These are phyloP conservation scores for Termitomyces sp. DNA, from an alignment of 768 basidiomycete genomes.

Conservation along the genomic window DNA sequence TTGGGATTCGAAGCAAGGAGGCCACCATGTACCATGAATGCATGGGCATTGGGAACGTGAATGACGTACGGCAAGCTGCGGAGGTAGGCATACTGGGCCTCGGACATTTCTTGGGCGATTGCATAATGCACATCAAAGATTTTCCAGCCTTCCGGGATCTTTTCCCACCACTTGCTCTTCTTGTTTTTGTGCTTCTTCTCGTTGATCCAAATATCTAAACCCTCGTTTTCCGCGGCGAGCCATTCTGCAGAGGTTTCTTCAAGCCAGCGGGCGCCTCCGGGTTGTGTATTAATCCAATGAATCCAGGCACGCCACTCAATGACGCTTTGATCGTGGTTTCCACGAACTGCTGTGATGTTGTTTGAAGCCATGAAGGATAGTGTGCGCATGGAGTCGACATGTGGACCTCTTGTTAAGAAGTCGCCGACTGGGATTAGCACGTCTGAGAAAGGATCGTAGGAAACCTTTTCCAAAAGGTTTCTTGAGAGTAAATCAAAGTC, in stretches of 20 bases:
- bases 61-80: constrained; percentile 66
- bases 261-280: constrained; percentile 53
- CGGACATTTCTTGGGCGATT: constrained; percentile 64
- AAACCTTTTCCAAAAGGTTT: constrained; percentile 52
- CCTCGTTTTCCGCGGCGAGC: constrained; percentile 27
- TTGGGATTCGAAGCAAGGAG: constrained; percentile 68
- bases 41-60: constrained; percentile 69
- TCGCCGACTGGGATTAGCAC: constrained; percentile 82
- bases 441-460: constrained; percentile 57
- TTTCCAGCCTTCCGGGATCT: constrained; percentile 64
- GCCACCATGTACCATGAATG: constrained; percentile 81
- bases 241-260: constrained; percentile 38
- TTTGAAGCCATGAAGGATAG: constrained; percentile 58
- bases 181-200: constrained; percentile 21
- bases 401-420: constrained; percentile 63
- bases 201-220: constrained; percentile 34
- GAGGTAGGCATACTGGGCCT: constrained; percentile 64
- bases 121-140: constrained; percentile 73
- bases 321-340: constrained; percentile 91
- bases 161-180: constrained; percentile 35
- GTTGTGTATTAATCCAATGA: constrained; percentile 58
- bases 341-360: constrained; percentile 76
- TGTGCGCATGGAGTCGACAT: constrained; percentile 53
- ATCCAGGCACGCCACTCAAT: constrained; percentile 90
- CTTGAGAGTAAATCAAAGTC: constrained; percentile 34